phyloP scores from a whole-genome alignment of 768 basidiomycete genomes.

The Gloeostereum incarnatum region DNA sequence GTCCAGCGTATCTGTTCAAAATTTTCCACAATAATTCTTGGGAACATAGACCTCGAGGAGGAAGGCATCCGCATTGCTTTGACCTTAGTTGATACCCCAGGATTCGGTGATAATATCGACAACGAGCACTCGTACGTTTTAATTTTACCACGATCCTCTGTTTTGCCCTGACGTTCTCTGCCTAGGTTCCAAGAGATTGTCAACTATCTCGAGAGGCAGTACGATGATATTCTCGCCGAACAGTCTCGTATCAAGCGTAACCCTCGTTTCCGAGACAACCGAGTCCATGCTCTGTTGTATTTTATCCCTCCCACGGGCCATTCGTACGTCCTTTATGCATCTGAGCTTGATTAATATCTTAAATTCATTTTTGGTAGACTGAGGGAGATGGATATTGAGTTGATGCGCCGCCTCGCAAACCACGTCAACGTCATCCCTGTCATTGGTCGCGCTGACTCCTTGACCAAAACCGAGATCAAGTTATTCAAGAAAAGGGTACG shows the following conservation, averaged over 20 bases:
- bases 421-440: constrained; percentile 93
- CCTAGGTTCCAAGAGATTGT: constrained; percentile 82
- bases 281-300: constrained; percentile 82
- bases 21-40: neutral
- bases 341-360: neutral
- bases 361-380: constrained; percentile 31
- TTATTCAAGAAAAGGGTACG: constrained; percentile 76
- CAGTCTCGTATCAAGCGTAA: constrained; percentile 92
- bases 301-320: constrained; percentile 89
- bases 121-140: constrained; percentile 71
- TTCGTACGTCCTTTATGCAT: constrained; percentile 40
- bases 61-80: constrained; percentile 86
- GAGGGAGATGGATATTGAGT: constrained; percentile 87
- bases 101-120: constrained; percentile 87
- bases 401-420: constrained; percentile 84
- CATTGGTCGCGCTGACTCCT: constrained; percentile 80
- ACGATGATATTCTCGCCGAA: constrained; percentile 77
- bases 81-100: constrained; percentile 88
- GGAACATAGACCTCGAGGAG: constrained; percentile 69
- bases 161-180: too few relatives aligned
- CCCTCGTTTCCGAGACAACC: constrained; percentile 84
- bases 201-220: constrained; percentile 82
- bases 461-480: constrained; percentile 71
- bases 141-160: neutral
- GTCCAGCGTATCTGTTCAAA: neutral